phyloP scores from a whole-genome alignment of 139 green algal genomes.

The Coccomyxa sp. region DNA sequence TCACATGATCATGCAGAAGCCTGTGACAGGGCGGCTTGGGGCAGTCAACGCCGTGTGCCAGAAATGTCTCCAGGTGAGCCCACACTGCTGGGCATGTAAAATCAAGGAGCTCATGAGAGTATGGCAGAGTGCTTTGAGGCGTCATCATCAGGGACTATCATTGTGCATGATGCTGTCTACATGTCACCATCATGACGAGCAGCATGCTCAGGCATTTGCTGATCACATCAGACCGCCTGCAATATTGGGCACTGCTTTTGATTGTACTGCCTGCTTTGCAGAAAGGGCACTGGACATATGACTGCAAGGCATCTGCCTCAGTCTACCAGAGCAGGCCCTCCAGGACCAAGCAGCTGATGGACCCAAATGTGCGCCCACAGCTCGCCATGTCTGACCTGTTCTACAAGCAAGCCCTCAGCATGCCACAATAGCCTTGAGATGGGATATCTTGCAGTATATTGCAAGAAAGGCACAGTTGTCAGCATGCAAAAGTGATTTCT shows the following conservation, averaged over 20 bases:
- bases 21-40: too few relatives aligned
- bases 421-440: not conserved
- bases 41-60: not conserved
- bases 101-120: not conserved
- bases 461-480: not conserved
- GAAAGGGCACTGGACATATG: not conserved
- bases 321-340: not conserved
- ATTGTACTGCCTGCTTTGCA: not conserved
- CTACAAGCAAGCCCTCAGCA: not conserved
- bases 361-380: not conserved
- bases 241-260: not conserved
- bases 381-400: not conserved
- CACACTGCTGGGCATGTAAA: not conserved
- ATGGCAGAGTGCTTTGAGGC: not conserved
- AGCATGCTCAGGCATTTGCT: not conserved
- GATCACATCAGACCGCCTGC: not conserved
- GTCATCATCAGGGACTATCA: not conserved
- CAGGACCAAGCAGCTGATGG: not conserved
- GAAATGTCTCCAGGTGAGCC: not conserved
- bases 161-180: too few relatives aligned
- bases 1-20: not conserved
- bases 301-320: not conserved
- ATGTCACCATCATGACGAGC: too few relatives aligned
- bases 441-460: not conserved
- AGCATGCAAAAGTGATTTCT: not conserved